phyloP scores from a whole-genome alignment of 805 yeast genomes.

The Wickerhamomyces rabaulensis region DNA sequence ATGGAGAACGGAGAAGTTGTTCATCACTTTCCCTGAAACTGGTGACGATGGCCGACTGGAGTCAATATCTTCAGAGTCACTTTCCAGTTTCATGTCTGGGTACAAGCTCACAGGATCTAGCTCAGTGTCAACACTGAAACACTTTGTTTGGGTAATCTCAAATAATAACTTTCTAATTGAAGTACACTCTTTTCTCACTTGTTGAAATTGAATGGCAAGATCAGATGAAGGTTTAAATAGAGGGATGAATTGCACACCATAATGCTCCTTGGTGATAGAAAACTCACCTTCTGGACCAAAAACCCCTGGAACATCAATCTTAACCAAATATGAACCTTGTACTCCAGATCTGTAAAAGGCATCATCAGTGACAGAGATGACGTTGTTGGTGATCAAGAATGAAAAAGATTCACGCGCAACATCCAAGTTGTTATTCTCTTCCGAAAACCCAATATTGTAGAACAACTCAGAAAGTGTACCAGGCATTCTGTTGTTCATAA shows the following conservation, averaged over 20 bases:
- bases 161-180: slow-evolving; percentile 2
- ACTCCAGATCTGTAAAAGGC: slow-evolving; percentile 3
- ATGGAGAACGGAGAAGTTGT: neutral
- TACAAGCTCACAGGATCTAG: slow-evolving; percentile 1
- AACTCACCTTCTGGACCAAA: neutral
- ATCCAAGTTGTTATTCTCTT: slow-evolving; percentile 1
- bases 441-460: slow-evolving; percentile 14
- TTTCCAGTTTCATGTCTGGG: neutral
- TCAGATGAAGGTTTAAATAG: neutral
- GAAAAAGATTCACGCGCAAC: slow-evolving; percentile 11
- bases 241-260: neutral
- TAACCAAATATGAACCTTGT: slow-evolving; percentile 16
- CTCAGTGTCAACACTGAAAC: slow-evolving; percentile 12
- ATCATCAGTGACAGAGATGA: slow-evolving; percentile 6
- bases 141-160: slow-evolving; percentile 10
- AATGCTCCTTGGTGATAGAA: neutral
- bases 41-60: slow-evolving; percentile 5
- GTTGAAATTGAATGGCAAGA: neutral
- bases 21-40: neutral
- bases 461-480: slow-evolving; percentile 11
- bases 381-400: slow-evolving; percentile 6
- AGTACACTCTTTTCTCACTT: neutral
- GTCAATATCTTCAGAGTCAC: slow-evolving; percentile 1
- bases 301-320: slow-evolving; percentile 22
- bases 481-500: slow-evolving; percentile 20